Evolutionary conservation across 1,284 basidiomycete species (phyloP), one percentile per base, ranked within the genome.

Genomic region (Serendipita sp.): DNA sequence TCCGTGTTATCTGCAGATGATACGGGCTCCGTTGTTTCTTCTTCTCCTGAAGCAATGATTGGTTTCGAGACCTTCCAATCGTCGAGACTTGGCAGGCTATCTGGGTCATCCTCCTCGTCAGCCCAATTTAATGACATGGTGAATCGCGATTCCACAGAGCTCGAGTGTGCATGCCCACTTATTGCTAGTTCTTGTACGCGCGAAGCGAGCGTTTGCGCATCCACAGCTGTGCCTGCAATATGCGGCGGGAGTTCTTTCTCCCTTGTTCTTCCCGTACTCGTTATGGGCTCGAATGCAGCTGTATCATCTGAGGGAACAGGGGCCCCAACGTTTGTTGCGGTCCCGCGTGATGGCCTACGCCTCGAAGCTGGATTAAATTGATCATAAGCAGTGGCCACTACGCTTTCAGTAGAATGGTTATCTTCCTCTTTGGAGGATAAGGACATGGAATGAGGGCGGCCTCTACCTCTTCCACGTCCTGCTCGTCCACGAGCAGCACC

Each of bases 71-170:
- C n/a, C 15, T 17, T 32, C 53, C 53, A 58, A 10, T 58, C 53
- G 30, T 58, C 53, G 22, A 58, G 53, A 32, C 32, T 32, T 2
- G 53, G 53, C 29, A 58, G 30, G n/a, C 53, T 58, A 32, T 58
- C 53, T 12, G 53, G 53, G 30, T 58, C 53, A 30, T 58, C 53
- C 29, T 58, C 53, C 29, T 58, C 53, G n/a, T 58, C 53, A 26
- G 53, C 53, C 53, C 53, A 58, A n/a, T 58, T 58, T 10, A 58
- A 26, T 30, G 53, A 58, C 53, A 58, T 58, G 4, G 53, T 58
- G 26, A 58, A 58, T 17, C 53, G 53, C 17, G 53, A 58, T 58
- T 58, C 53, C 22, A 58, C 30, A 10, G 53, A 58, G 53, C 53
- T 34, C 8, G 53, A 26, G 30, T 58, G 53, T 10, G 12, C 29